A percentile compares a stretch with the other conserved stretches of the same genome.
Evolutionary conservation across 257 asterid genomes (phyloP).

Genomic region (Parsonsia alboflavescens): DNA sequence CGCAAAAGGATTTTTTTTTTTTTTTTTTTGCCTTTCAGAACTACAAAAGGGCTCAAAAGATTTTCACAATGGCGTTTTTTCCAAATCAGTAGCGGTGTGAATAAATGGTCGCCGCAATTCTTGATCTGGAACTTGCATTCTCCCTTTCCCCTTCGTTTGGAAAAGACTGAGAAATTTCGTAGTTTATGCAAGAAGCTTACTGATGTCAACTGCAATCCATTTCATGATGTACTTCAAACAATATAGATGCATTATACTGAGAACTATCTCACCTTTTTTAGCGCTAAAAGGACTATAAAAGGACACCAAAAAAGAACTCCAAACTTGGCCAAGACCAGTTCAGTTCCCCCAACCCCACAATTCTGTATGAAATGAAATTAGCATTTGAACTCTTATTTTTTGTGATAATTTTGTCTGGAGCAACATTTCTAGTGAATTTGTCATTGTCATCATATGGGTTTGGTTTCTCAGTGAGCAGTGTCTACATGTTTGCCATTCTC

Average conservation of each 20-base stretch:
- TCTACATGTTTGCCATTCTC: constrained; percentile 12
- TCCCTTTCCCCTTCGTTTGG: background rate
- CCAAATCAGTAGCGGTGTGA: background rate
- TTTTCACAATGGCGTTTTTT: background rate
- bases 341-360: background rate
- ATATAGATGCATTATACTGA: no score
- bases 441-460: constrained; percentile 13
- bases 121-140: background rate
- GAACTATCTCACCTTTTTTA: background rate
- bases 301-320: background rate
- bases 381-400: constrained; percentile 15
- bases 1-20: no score
- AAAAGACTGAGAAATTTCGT: background rate
- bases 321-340: background rate
- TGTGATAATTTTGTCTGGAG: constrained; percentile 5
- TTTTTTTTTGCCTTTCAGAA: no score
- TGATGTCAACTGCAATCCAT: background rate
- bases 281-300: background rate
- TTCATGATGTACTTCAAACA: background rate
- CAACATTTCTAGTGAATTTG: constrained; percentile 6
- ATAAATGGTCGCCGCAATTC: background rate
- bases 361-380: constrained; percentile 18
- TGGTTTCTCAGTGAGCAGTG: constrained; percentile 8
- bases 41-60: background rate
- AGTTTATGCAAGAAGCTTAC: background rate